Evolutionary conservation across 1,284 basidiomycete genomes (phyloP), one percentile per base, ranked within the genome.

Genomic region (Naganishia liquefaciens): DNA sequence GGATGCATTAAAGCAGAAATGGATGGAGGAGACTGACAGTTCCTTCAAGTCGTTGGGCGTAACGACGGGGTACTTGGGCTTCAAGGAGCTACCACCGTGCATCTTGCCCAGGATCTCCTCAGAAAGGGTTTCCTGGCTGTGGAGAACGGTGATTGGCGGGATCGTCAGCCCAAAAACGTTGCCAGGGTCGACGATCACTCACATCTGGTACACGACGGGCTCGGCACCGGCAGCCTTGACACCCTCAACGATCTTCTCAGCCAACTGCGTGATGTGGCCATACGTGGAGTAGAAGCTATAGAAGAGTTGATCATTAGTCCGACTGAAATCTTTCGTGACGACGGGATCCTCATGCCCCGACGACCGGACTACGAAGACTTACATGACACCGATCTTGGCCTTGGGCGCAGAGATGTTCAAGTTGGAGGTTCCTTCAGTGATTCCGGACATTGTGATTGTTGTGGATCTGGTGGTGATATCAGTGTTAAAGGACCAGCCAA

Each of bases 91-190:
- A 66, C 78, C 77, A 62, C 90, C 92, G 80, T 88, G 79, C 85
- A 96, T 86, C 80, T 87, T 85, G 67, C 76, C 76, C 64, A 95
- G 82, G 66, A 96, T 80, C 28, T 91, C 88, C n/a, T 85, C 78
- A 2, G 88, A 76, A 63, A 95, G 87, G 9, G 91, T 96, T 82
- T 97, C 93, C 63, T 87, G 80, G 72, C 94, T 86, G 77, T 10
- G 25, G 33, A 27, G 42, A 51, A 54, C 51, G 21, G 10, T 13
- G 23, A 19, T 21, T 17, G 47, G 66, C 30, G 15, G 39, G 54
- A 70, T 11, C n/a, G 17, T 46, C 21, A 80, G 88, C n/a, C 28
- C 9, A 19, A 23, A 19, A n/a, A 23, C 39, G 17, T 11, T 46
- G 37, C 43, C 30, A 15, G 10, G 21, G 19, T 49, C 17, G 17